A percentile compares a stretch with the other conserved stretches of the same genome.
These are phyloP conservation scores for Ocimum tenuiflorum DNA, from an alignment of 257 asterid genomes.

Conservation along the genomic window DNA sequence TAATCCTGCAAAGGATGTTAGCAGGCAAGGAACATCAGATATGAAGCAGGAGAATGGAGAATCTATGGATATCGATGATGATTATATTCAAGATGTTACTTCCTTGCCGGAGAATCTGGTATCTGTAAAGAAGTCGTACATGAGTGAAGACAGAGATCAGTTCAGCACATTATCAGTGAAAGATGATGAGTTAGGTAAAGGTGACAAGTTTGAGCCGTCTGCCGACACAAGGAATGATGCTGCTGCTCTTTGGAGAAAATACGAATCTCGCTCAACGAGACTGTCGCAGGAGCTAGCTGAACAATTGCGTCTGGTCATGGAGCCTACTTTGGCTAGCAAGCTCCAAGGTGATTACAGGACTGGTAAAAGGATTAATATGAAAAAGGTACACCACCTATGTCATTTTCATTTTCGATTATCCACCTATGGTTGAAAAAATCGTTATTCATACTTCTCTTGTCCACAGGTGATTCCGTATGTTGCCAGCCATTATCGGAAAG, in stretches of 20 bases:
- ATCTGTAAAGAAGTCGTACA: constrained; percentile 41
- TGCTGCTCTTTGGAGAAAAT: constrained; percentile 64
- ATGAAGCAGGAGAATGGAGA: constrained; percentile 40
- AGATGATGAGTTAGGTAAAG: constrained; percentile 58
- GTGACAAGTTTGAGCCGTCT: constrained; percentile 35
- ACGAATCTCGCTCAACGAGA: constrained; percentile 59
- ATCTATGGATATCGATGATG: constrained; percentile 29
- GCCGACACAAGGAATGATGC: constrained; percentile 50
- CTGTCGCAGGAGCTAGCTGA: constrained; percentile 88
- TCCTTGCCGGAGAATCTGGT: constrained; percentile 42
- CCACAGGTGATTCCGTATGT: constrained; percentile 76
- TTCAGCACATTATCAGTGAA: constrained; percentile 25
- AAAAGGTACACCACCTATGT: constrained; percentile 48
- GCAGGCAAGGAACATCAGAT: constrained; percentile 28
- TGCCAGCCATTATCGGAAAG: constrained; percentile 88
- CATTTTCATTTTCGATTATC: background rate
- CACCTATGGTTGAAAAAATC: background rate
- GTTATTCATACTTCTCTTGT: background rate
- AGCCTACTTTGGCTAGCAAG: constrained; percentile 92
- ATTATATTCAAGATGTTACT: constrained; percentile 23
- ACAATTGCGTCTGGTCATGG: constrained; percentile 91
- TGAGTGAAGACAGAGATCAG: constrained; percentile 44
- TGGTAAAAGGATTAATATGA: constrained; percentile 95
- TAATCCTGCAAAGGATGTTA: constrained; percentile 26
- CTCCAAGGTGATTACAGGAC: constrained; percentile 96